Percentiles rank a stretch among this genome's conserved stretches.
Evolutionary conservation across 306 rosid genomes (phyloP).

Genomic region (Casuarina equisetifolia): DNA sequence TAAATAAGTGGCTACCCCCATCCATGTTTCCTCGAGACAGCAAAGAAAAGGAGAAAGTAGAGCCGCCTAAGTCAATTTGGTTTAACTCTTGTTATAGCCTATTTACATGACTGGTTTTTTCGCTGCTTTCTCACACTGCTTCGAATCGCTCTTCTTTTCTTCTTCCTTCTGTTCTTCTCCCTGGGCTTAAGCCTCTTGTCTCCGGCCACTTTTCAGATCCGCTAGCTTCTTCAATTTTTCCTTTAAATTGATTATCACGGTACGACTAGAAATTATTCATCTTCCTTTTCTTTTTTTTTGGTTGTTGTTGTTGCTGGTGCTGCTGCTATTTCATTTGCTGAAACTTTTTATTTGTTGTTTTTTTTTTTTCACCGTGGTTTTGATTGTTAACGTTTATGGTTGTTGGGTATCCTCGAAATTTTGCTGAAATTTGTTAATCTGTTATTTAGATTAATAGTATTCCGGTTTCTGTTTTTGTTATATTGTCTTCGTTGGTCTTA

Average conservation of each 20-base stretch:
- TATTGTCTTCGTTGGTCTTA: not conserved
- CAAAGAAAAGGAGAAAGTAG: not conserved
- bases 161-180: not conserved
- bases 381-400: not conserved
- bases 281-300: not conserved
- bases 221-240: slow-evolving; percentile 12
- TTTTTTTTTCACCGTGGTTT: not conserved
- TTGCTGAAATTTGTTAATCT: not conserved
- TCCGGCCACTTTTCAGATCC: slow-evolving; percentile 29
- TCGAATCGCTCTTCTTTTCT: not conserved
- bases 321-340: not conserved
- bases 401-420: not conserved
- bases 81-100: not conserved
- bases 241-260: slow-evolving; percentile 13
- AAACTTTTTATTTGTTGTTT: not conserved
- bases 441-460: not conserved
- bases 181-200: slow-evolving; percentile 1
- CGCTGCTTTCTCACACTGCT: not conserved
- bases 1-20: not conserved
- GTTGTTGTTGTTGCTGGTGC: not conserved
- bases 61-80: slow-evolving; percentile 20
- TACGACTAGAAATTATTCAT: not conserved
- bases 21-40: not conserved
- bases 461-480: not conserved
- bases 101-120: not conserved